A percentile compares a stretch with the other conserved stretches of the same genome.
phyloP scores from a whole-genome alignment of 2,329 filamentous ascomycete species.

The Talaromyces islandicus region DNA sequence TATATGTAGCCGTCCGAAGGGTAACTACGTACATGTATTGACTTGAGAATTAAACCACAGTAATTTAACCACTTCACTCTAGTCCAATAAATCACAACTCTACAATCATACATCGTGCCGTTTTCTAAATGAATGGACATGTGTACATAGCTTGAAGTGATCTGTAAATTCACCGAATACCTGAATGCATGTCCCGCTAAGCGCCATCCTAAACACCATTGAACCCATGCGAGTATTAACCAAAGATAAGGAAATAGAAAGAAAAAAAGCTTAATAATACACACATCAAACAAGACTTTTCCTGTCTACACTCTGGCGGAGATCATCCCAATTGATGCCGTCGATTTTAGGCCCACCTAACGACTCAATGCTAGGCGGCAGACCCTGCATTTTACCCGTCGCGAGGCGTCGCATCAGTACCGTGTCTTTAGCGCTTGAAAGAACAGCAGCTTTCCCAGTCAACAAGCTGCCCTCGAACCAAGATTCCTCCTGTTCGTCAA shows the following conservation, averaged over 20 bases:
- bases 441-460: slow-evolving; percentile 57
- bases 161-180: not conserved
- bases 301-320: slow-evolving; percentile 29
- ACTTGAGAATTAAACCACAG: too few species aligned
- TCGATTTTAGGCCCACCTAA: slow-evolving; percentile 42
- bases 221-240: not conserved
- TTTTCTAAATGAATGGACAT: not conserved
- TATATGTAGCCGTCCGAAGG: too few species aligned
- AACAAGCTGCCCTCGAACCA: slow-evolving; percentile 69
- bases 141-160: not conserved
- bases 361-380: slow-evolving; percentile 28
- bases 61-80: too few species aligned
- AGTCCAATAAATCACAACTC: too few species aligned
- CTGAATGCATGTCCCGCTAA: not conserved
- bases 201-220: not conserved
- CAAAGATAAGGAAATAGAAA: not conserved
- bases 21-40: too few species aligned
- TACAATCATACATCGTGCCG: too few species aligned
- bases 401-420: slow-evolving; percentile 68
- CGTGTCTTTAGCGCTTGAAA: slow-evolving; percentile 65
- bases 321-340: slow-evolving; percentile 48
- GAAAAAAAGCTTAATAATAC: not conserved
- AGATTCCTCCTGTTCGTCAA: slow-evolving; percentile 63
- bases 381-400: slow-evolving; percentile 47
- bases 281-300: not conserved